Conservation (phyloP, 202 grass and related monocot species). For the Schoenoplectus triqueter region DNA sequence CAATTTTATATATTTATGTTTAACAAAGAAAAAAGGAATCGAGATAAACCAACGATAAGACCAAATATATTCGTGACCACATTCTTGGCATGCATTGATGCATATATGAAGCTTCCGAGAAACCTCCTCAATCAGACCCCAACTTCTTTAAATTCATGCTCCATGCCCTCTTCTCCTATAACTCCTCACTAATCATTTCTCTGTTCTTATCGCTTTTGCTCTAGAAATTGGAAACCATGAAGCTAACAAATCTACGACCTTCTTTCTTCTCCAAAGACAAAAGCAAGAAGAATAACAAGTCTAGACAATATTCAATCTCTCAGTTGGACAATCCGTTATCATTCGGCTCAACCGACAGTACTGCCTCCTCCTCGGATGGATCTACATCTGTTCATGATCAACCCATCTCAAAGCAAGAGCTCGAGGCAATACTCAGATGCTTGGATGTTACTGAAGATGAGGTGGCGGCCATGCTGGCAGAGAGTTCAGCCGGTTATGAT, state of each 20-base stretch:
- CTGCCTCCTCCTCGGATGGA: conserved; percentile 37
- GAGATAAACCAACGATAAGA: conserved; percentile 7
- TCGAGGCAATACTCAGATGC: conserved; percentile 52
- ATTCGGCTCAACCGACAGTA: conserved; percentile 35
- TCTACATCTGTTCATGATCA: conserved; percentile 33
- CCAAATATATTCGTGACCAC: conserved; percentile 2
- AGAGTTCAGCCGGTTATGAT: not conserved
- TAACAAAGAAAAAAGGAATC: conserved; percentile 1
- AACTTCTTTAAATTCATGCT: conserved; percentile 12
- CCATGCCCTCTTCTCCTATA: not conserved
- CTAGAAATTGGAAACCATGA: not conserved
- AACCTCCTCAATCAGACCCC: conserved; percentile 36
- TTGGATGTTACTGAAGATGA: conserved; percentile 50
- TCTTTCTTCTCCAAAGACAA: conserved; percentile 23
- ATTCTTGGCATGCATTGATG: not conserved
- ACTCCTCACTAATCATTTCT: not conserved
- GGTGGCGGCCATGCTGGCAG: conserved; percentile 46
- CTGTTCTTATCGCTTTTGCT: not conserved
- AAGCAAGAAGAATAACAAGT: not conserved
- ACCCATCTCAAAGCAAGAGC: conserved; percentile 39
- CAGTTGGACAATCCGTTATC: conserved; percentile 31
- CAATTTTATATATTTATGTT: not conserved
- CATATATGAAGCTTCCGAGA: conserved; percentile 57
- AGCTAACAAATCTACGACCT: conserved; percentile 27
- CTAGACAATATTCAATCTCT: not conserved